Conservation (phyloP, 2,329 filamentous ascomycete genomes). For the Trematosphaeria pertusa region DNA sequence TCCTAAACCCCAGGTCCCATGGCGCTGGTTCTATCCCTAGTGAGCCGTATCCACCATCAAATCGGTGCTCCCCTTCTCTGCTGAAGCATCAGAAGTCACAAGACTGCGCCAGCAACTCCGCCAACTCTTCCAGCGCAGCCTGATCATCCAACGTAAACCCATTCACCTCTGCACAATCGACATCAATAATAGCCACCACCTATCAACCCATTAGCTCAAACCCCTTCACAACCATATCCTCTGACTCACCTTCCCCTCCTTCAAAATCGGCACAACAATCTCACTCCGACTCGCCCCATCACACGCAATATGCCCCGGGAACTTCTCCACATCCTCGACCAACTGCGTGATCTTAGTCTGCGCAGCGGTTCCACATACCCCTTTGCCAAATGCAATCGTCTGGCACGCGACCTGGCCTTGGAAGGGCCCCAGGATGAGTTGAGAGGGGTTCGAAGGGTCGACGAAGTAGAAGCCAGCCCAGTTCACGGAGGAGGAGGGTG, state of each 20-base stretch:
- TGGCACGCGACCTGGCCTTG: conserved; percentile 82
- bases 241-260: conserved; percentile 55
- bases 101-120: conserved; percentile 37
- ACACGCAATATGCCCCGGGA: conserved; percentile 83
- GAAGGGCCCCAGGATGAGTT: conserved; percentile 80
- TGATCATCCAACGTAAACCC: conserved; percentile 76
- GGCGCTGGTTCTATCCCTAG: background rate
- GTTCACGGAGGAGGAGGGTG: conserved; percentile 72
- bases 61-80: background rate
- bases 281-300: conserved; percentile 79
- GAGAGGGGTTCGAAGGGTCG: conserved; percentile 48
- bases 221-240: too few relatives aligned
- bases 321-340: conserved; percentile 71
- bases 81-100: conserved; percentile 37
- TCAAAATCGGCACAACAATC: conserved; percentile 77
- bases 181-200: conserved; percentile 77
- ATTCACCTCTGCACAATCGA: conserved; percentile 72
- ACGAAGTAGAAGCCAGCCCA: conserved; percentile 71
- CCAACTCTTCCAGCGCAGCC: conserved; percentile 68
- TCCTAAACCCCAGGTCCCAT: too few relatives aligned
- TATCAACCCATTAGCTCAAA: too few relatives aligned
- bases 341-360: conserved; percentile 67
- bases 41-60: background rate
- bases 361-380: conserved; percentile 78
- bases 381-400: conserved; percentile 73